Conservation (phyloP, 805 yeast species). For the Danielia reshetovae region DNA sequence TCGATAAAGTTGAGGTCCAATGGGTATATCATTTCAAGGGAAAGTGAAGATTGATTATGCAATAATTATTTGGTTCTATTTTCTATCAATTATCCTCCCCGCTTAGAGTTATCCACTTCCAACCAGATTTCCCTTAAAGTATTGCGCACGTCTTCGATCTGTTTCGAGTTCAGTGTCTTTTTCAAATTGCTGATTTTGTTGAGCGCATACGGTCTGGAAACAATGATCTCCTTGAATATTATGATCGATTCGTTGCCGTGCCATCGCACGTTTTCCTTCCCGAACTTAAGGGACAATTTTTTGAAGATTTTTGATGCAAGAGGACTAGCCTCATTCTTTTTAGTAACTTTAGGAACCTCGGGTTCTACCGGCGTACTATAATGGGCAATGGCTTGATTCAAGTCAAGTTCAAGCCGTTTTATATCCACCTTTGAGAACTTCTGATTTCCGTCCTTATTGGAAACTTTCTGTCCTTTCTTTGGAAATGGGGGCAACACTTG, state of each 20-base stretch:
- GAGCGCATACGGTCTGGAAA: slow-evolving; percentile 37
- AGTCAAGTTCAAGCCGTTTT: slow-evolving; percentile 5
- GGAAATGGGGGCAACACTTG: slow-evolving; percentile 30
- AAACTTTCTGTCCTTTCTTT: slow-evolving; percentile 25
- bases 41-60: neutral
- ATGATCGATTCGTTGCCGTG: slow-evolving; percentile 41
- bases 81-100: slow-evolving; percentile 22
- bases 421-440: slow-evolving; percentile 8
- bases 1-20: slow-evolving; percentile 45
- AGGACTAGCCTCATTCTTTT: slow-evolving; percentile 7
- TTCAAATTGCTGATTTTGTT: slow-evolving; percentile 24
- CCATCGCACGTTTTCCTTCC: slow-evolving; percentile 32
- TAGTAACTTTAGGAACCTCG: neutral
- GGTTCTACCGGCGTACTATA: neutral
- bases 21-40: slow-evolving; percentile 22
- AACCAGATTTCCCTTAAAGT: slow-evolving; percentile 28
- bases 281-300: slow-evolving; percentile 40
- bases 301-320: slow-evolving; percentile 32
- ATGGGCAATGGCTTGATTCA: slow-evolving; percentile 5
- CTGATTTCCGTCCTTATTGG: slow-evolving; percentile 13
- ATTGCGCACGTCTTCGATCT: slow-evolving; percentile 19
- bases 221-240: slow-evolving; percentile 31
- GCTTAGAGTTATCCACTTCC: slow-evolving; percentile 20
- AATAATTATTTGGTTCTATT: neutral
- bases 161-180: slow-evolving; percentile 17